phyloP scores from a whole-genome alignment of 345 rosid species.

The Orychophragmus violaceus region DNA sequence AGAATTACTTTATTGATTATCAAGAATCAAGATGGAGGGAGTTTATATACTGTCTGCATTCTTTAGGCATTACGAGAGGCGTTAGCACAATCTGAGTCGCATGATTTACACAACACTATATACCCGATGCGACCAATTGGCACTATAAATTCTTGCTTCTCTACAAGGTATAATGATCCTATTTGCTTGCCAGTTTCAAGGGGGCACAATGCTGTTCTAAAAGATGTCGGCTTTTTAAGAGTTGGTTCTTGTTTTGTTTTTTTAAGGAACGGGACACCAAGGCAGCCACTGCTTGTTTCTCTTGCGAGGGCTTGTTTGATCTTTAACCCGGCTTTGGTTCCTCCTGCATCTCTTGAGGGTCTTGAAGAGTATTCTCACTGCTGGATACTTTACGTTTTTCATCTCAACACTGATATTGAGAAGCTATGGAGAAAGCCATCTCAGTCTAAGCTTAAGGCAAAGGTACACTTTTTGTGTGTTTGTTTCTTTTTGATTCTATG shows the following conservation, averaged over 20 bases:
- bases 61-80: slow-evolving; percentile 68
- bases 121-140: slow-evolving; percentile 85
- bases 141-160: slow-evolving; percentile 71
- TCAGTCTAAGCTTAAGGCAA: slow-evolving; percentile 87
- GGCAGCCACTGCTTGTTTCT: slow-evolving; percentile 87
- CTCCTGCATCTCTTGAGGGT: slow-evolving; percentile 94
- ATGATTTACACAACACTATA: slow-evolving; percentile 34
- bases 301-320: slow-evolving; percentile 71
- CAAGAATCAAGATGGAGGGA: not conserved
- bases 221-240: not conserved
- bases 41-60: not conserved
- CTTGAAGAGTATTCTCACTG: slow-evolving; percentile 85
- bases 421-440: slow-evolving; percentile 90
- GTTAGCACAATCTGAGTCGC: slow-evolving; percentile 37
- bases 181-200: not conserved
- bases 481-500: not conserved
- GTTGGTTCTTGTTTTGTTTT: not conserved
- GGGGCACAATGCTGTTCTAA: not conserved
- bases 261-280: slow-evolving; percentile 86
- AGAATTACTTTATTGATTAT: not conserved
- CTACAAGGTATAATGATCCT: slow-evolving; percentile 36
- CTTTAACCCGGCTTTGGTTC: slow-evolving; percentile 67
- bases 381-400: slow-evolving; percentile 89
- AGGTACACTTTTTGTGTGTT: slow-evolving; percentile 35
- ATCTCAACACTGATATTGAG: slow-evolving; percentile 84